phyloP scores from a whole-genome alignment of 2,329 filamentous ascomycete genomes.

The Rhexocercosporidium sp. region DNA sequence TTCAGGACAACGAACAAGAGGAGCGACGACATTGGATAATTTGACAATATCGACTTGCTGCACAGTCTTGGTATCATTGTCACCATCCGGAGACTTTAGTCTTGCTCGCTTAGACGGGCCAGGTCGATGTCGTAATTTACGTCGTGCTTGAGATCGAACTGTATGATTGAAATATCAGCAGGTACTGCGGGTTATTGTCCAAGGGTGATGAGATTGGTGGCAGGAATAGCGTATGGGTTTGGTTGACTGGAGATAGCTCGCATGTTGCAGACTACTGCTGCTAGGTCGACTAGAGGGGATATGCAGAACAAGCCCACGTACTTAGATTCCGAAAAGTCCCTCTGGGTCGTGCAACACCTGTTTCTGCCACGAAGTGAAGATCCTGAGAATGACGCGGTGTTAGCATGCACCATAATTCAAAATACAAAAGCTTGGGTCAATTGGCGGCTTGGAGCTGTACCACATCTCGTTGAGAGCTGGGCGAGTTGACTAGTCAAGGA shows the following conservation, averaged over 20 bases:
- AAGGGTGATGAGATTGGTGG: neutral
- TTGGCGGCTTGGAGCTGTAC: neutral
- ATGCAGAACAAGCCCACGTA: neutral
- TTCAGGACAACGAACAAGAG: constrained; percentile 2
- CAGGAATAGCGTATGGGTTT: neutral
- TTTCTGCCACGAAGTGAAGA: constrained; percentile 24
- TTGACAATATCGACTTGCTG: neutral
- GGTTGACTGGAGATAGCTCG: neutral
- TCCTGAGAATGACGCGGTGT: neutral
- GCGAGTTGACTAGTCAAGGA: neutral
- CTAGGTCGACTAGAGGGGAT: neutral
- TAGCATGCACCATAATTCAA: constrained; percentile 12
- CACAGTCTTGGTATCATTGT: neutral
- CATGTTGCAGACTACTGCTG: no score
- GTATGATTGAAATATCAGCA: neutral
- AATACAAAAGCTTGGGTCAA: neutral
- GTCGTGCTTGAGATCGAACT: constrained; percentile 20
- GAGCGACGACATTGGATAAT: neutral
- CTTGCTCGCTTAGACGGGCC: neutral
- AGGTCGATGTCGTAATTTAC: constrained; percentile 12
- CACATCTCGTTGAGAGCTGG: neutral
- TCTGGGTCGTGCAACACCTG: constrained; percentile 18
- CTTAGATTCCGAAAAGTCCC: constrained; percentile 20
- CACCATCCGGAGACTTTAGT: neutral
- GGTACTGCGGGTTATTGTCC: neutral